Evolutionary conservation across 108 stramenopile genomes (phyloP), one percentile per base, ranked within the genome.

Genomic region (Cylindrotheca fusiformis): DNA sequence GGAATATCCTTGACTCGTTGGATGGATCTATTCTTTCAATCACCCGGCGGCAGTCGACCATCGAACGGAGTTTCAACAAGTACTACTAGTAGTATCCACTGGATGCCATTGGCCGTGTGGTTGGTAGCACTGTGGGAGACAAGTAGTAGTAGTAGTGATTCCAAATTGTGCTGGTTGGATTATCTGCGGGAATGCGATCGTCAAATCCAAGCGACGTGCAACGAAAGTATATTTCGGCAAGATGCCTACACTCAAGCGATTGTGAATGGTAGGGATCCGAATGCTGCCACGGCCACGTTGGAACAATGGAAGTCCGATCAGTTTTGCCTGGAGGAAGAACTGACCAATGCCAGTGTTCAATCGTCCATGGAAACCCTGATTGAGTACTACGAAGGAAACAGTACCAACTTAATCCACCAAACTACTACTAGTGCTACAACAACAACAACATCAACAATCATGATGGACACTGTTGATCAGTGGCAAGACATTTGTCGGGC

Each of bases 1-100:
- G 75, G 75, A 25, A 58, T 76, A 14, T 69, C 68, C 4, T n/a
- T 69, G 46, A 32, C 47, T 1, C 57, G 75, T 29, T 76, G 75
- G 75, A 69, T 49, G 59, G 68, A 76, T 54, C 28, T 76, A 30
- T 20, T 41, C 2, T 44, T 22, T 1, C 26, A 6, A 18, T 2
- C 60, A 12, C 0, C 10, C 32, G 4, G 17, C 1, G 10, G 10
- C 12, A n/a, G 20, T 1, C 20, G 30, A 55, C 30, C 22, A 49
- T 12, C 8, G 2, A 50, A 2, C 29, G 4, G 21, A 32, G 19
- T 19, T 23, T 32, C 46, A 6, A 26, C 25, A 55, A 46, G 10
- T 10, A 41, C 36, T 41, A 41, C 36, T 41, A 6, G 10, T 41
- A 41, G 14, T 41, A 10, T 41, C 10, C 10, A 41, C 14, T 41